Evolutionary conservation across 2,329 filamentous ascomycete species (phyloP).

Genomic region (Cercospora sesami): DNA sequence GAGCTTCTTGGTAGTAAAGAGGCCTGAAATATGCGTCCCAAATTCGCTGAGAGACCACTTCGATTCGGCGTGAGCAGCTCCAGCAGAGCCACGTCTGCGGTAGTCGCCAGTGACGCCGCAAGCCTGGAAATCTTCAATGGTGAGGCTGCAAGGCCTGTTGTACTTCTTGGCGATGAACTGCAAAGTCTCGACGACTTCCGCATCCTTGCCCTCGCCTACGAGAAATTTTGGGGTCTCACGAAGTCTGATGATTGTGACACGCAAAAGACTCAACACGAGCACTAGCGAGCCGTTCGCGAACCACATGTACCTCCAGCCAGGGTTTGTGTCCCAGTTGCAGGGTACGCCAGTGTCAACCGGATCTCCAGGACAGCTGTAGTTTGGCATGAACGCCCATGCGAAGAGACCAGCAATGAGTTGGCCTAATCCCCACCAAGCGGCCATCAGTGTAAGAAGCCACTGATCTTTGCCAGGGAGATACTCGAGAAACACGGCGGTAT

Average conservation of each 20-base stretch:
- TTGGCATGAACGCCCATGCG: constrained; percentile 56
- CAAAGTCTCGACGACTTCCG: constrained; percentile 52
- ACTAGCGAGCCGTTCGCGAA: constrained; percentile 56
- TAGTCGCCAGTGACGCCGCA: constrained; percentile 43
- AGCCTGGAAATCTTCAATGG: constrained; percentile 50
- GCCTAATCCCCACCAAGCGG: constrained; percentile 57
- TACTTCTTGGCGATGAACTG: constrained; percentile 55
- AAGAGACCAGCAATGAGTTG: constrained; percentile 55
- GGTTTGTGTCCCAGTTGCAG: constrained; percentile 55
- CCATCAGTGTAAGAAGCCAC: constrained; percentile 65
- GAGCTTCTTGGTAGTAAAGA: constrained; percentile 64
- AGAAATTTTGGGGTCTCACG: constrained; percentile 60
- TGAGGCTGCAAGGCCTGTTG: constrained; percentile 55
- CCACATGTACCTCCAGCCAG: constrained; percentile 60
- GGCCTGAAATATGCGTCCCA: constrained; percentile 59
- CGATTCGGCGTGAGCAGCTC: constrained; percentile 34
- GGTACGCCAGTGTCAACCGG: constrained; percentile 43
- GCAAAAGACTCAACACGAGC: constrained; percentile 54
- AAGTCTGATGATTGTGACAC: constrained; percentile 56
- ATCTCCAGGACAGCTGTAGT: constrained; percentile 48
- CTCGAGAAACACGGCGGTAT: constrained; percentile 61
- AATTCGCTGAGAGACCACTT: constrained; percentile 44
- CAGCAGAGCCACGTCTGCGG: constrained; percentile 26
- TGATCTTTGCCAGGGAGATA: constrained; percentile 60
- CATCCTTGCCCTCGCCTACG: constrained; percentile 55